phyloP scores from a whole-genome alignment of 2,329 filamentous ascomycete species.

The Apiospora rasikravindrae region DNA sequence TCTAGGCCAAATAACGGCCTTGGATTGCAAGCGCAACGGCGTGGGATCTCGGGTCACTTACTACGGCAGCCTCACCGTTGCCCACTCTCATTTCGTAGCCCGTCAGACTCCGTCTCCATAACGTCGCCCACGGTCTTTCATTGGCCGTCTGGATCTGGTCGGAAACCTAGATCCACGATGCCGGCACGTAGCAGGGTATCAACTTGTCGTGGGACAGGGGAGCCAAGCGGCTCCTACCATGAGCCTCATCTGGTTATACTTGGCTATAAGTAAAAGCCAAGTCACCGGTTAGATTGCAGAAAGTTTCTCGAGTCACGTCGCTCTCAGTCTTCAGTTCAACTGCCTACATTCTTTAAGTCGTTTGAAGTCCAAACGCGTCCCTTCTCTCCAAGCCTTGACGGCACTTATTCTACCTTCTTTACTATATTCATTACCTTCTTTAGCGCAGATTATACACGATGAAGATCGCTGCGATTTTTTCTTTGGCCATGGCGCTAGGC shows the following conservation, averaged over 20 bases:
- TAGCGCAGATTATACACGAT: slow-evolving; percentile 25
- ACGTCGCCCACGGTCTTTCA: neutral
- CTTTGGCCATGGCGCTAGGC: slow-evolving; percentile 29
- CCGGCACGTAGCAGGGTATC: neutral
- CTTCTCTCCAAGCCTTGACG: slow-evolving; percentile 25
- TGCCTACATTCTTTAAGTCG: slow-evolving; percentile 21
- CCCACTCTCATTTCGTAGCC: neutral
- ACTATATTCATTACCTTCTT: slow-evolving; percentile 18
- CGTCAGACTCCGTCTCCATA: neutral
- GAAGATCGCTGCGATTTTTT: slow-evolving; percentile 30
- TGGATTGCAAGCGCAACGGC: neutral
- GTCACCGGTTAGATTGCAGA: neutral
- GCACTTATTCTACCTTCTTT: slow-evolving; percentile 14
- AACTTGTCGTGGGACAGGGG: neutral
- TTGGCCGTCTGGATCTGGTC: neutral
- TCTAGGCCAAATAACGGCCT: neutral
- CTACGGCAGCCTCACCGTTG: neutral
- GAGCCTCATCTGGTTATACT: neutral
- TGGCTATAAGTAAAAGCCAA: slow-evolving; percentile 1
- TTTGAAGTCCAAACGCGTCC: slow-evolving; percentile 25
- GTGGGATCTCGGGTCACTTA: neutral
- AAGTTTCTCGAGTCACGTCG: neutral
- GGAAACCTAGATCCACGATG: slow-evolving; percentile 3
- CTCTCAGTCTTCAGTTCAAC: slow-evolving; percentile 12
- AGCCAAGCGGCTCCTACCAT: neutral